These are phyloP conservation scores for Rachicladosporium sp. DNA, from an alignment of 2,329 filamentous ascomycete genomes.

Conservation along the genomic window DNA sequence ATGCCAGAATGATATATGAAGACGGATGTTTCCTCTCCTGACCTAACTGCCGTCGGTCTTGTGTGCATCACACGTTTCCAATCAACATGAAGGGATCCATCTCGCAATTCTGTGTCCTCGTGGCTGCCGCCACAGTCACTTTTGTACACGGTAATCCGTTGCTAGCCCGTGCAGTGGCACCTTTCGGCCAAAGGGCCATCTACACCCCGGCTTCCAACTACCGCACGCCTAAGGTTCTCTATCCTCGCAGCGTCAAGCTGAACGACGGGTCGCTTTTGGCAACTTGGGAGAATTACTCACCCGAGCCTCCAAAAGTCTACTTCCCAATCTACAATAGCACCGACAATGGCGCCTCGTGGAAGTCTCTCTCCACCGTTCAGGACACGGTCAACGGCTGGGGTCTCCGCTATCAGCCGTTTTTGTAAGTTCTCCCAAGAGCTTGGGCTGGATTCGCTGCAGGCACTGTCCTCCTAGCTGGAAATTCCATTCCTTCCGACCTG, in stretches of 20 bases:
- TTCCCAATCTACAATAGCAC: slow-evolving; percentile 69
- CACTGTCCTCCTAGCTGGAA: slow-evolving; percentile 49
- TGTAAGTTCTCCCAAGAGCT: slow-evolving; percentile 47
- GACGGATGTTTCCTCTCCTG: no score
- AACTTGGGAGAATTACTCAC: slow-evolving; percentile 41
- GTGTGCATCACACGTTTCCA: no score
- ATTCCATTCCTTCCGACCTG: slow-evolving; percentile 44
- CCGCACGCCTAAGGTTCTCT: slow-evolving; percentile 19
- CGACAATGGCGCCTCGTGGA: slow-evolving; percentile 83
- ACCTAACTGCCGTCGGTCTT: no score
- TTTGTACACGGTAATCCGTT: no score
- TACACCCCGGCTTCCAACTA: slow-evolving; percentile 5
- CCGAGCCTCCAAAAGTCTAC: slow-evolving; percentile 29
- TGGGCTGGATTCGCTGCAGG: slow-evolving; percentile 47
- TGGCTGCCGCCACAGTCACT: no score
- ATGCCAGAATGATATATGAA: no score
- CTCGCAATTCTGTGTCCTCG: no score
- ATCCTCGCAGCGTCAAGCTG: slow-evolving; percentile 36
- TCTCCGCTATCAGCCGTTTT: slow-evolving; percentile 53
- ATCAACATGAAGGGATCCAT: no score
- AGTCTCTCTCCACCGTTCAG: slow-evolving; percentile 47
- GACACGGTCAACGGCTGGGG: slow-evolving; percentile 51
- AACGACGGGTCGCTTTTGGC: slow-evolving; percentile 30
- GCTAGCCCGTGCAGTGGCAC: no score
- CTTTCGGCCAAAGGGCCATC: slow-evolving; percentile 2